A percentile compares a stretch with the other conserved stretches of the same genome.
Evolutionary conservation across 2,329 filamentous ascomycete species (phyloP).

Genomic region (Colletotrichum coccodes): DNA sequence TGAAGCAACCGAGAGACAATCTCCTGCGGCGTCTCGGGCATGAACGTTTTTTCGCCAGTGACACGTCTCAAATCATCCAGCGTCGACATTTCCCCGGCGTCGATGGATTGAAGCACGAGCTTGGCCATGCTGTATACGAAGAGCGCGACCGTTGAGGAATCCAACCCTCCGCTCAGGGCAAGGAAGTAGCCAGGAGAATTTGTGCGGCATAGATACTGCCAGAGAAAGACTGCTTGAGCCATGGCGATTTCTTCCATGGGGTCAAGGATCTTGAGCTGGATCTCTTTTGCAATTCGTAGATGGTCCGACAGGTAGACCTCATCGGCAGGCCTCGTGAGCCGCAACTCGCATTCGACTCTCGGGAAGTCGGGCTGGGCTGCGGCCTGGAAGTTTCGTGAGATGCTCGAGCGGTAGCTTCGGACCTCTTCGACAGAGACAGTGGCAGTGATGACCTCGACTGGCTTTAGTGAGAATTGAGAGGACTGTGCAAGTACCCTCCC

Average conservation of each 20-base stretch:
- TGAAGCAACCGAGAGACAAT: constrained; percentile 53
- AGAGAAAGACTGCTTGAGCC: constrained; percentile 49
- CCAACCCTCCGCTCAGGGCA: constrained; percentile 53
- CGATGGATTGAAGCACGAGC: constrained; percentile 63
- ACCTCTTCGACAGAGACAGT: constrained; percentile 79
- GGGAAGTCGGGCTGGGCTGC: constrained; percentile 45
- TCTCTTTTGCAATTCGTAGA: constrained; percentile 40
- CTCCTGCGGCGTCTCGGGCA: constrained; percentile 64
- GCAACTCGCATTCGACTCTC: constrained; percentile 39
- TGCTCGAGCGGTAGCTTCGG: constrained; percentile 64
- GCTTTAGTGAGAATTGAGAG: constrained; percentile 67
- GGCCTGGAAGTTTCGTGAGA: constrained; percentile 67
- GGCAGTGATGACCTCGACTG: constrained; percentile 72
- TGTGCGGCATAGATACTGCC: constrained; percentile 65
- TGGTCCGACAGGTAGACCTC: constrained; percentile 38
- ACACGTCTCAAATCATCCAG: constrained; percentile 40
- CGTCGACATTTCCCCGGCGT: constrained; percentile 42
- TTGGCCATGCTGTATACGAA: constrained; percentile 62
- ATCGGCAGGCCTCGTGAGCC: constrained; percentile 23
- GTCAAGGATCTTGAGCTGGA: constrained; percentile 28
- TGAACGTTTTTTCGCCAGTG: constrained; percentile 40
- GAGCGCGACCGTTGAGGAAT: constrained; percentile 29
- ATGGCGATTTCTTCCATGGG: constrained; percentile 46
- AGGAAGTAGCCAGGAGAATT: constrained; percentile 61
- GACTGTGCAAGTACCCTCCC: constrained; percentile 62